Conservation (phyloP, 2,329 filamentous ascomycete genomes). For the Colletotrichum costaricense region DNA sequence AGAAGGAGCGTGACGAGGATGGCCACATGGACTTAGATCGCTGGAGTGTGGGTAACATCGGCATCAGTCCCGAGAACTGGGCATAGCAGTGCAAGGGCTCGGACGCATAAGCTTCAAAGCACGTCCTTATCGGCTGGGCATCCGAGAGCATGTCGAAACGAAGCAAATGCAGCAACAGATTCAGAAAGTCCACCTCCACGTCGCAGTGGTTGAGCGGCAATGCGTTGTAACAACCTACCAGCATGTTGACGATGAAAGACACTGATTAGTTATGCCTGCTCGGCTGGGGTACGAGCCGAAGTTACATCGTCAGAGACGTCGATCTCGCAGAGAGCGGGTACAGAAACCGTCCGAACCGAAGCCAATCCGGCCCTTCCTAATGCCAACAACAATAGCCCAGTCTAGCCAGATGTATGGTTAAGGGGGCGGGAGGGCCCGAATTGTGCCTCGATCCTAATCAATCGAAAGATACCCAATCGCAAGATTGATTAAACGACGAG, state of each 20-base stretch:
- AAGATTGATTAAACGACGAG: neutral
- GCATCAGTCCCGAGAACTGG: slow-evolving; percentile 37
- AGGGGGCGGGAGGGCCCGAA: neutral
- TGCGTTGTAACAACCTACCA: neutral
- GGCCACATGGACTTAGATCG: slow-evolving; percentile 32
- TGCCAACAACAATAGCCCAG: neutral
- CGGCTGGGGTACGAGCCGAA: neutral
- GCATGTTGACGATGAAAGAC: neutral
- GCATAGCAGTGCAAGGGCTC: slow-evolving; percentile 4
- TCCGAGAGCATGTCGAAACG: neutral
- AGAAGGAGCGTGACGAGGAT: slow-evolving; percentile 41
- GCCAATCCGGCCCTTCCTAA: neutral
- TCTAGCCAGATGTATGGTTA: neutral
- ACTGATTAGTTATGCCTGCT: neutral
- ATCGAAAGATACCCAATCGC: neutral
- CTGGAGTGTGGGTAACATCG: slow-evolving; percentile 37
- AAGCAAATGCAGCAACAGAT: neutral
- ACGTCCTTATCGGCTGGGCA: neutral
- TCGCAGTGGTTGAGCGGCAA: neutral
- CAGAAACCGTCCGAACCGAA: neutral
- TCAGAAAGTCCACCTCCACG: neutral
- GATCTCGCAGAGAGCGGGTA: neutral
- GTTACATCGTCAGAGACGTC: neutral
- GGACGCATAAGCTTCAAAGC: neutral
- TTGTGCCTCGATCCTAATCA: neutral